phyloP scores from a whole-genome alignment of 108 stramenopile species.

The Nitzschia sp. region DNA sequence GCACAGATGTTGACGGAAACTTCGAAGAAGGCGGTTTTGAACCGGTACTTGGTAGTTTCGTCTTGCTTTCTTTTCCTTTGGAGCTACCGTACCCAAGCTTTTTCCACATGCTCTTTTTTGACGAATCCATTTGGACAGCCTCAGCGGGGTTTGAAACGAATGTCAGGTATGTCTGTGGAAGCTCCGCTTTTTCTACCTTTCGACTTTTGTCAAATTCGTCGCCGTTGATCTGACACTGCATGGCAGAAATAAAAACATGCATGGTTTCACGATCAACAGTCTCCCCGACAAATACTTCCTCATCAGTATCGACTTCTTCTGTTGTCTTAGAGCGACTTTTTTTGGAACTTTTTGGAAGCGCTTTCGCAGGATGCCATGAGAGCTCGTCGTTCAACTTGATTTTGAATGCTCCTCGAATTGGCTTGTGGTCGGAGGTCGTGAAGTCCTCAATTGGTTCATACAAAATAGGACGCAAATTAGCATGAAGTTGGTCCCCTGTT shows the following conservation, averaged over 20 bases:
- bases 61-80: not conserved
- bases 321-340: not conserved
- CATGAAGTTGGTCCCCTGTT: constrained; percentile 49
- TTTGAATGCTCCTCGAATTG: constrained; percentile 60
- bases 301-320: constrained; percentile 1
- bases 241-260: constrained; percentile 41
- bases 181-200: constrained; percentile 23
- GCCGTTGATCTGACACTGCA: constrained; percentile 16
- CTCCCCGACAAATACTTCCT: not conserved
- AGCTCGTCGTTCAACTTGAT: constrained; percentile 38
- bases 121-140: constrained; percentile 16
- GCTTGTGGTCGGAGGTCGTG: constrained; percentile 81
- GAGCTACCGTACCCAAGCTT: not conserved
- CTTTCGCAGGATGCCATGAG: constrained; percentile 17
- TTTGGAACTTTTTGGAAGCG: not conserved
- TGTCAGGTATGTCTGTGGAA: constrained; percentile 36
- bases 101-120: constrained; percentile 23
- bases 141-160: constrained; percentile 40
- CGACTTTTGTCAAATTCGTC: constrained; percentile 25
- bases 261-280: constrained; percentile 32
- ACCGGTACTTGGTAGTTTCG: not conserved
- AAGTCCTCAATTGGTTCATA: constrained; percentile 66
- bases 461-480: constrained; percentile 35
- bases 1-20: constrained; percentile 18
- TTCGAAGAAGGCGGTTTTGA: not conserved